These are phyloP conservation scores for Rhizopus delemar DNA, from an alignment of 371 early-diverging fungal genomes.

Conservation along the genomic window DNA sequence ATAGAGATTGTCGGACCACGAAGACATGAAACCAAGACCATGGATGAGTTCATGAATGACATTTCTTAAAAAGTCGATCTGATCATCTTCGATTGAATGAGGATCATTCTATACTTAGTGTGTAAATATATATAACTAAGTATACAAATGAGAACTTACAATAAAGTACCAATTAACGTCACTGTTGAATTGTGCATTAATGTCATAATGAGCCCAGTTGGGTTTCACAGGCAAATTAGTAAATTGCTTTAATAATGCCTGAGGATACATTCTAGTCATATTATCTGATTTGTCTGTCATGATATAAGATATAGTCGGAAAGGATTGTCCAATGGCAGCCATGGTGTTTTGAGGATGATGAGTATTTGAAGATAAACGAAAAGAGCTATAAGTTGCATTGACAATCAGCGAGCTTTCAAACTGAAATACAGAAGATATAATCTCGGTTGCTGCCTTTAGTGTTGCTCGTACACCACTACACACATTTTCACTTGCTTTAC, in stretches of 20 bases:
- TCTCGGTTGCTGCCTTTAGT: constrained; percentile 10
- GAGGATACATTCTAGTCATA: constrained; percentile 57
- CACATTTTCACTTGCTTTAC: not conserved
- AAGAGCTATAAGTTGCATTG: constrained; percentile 51
- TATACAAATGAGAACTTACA: constrained; percentile 5
- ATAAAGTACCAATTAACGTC: constrained; percentile 51
- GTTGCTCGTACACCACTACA: constrained; percentile 7
- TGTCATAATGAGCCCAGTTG: constrained; percentile 42
- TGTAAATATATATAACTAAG: constrained; percentile 1
- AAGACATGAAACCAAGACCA: constrained; percentile 67
- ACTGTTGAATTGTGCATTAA: constrained; percentile 62
- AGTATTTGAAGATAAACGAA: constrained; percentile 40
- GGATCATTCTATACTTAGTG: constrained; percentile 13
- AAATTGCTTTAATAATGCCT: constrained; percentile 61
- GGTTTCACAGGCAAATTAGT: constrained; percentile 25
- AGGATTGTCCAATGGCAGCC: constrained; percentile 37
- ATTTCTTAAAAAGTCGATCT: constrained; percentile 55
- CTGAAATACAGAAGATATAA: constrained; percentile 33
- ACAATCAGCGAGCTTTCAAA: constrained; percentile 45
- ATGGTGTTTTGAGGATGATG: constrained; percentile 13
- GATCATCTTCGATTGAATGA: constrained; percentile 13
- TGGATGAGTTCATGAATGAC: constrained; percentile 66
- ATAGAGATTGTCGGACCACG: constrained; percentile 50
- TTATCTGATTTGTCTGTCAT: constrained; percentile 37
- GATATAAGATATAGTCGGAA: constrained; percentile 43